A percentile compares a stretch with the other conserved stretches of the same genome.
Conservation (phyloP, 2,329 filamentous ascomycete species). For the Cladosporium phlei region DNA sequence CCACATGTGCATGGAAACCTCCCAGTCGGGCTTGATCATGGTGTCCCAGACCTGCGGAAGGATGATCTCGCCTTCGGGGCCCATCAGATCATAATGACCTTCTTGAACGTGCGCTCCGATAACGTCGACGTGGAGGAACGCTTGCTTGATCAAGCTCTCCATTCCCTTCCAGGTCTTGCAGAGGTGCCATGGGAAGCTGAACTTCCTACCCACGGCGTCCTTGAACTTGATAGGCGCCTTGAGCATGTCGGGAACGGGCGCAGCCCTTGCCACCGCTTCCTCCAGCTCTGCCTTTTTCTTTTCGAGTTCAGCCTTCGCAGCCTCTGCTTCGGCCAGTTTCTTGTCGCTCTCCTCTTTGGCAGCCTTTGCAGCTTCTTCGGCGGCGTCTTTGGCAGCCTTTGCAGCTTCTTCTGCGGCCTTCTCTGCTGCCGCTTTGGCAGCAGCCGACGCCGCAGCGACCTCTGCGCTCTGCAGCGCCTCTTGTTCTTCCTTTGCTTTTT, state of each 20-base stretch:
- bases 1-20: slow-evolving; percentile 48
- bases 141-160: slow-evolving; percentile 47
- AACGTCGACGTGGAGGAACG: slow-evolving; percentile 44
- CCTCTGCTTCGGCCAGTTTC: slow-evolving; percentile 51
- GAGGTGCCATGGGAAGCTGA: slow-evolving; percentile 82
- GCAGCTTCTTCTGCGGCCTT: slow-evolving; percentile 44
- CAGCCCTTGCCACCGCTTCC: slow-evolving; percentile 44
- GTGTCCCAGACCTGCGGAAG: slow-evolving; percentile 47
- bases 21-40: slow-evolving; percentile 45
- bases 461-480: slow-evolving; percentile 27
- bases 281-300: slow-evolving; percentile 46
- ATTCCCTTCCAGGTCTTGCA: slow-evolving; percentile 62
- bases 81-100: slow-evolving; percentile 45
- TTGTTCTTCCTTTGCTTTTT: slow-evolving; percentile 29
- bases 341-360: slow-evolving; percentile 44
- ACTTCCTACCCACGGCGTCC: slow-evolving; percentile 85
- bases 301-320: slow-evolving; percentile 48
- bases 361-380: slow-evolving; percentile 47
- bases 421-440: slow-evolving; percentile 42
- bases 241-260: slow-evolving; percentile 48
- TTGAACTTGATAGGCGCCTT: slow-evolving; percentile 82
- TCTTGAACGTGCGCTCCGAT: slow-evolving; percentile 43
- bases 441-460: slow-evolving; percentile 25
- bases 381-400: slow-evolving; percentile 37
- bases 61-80: slow-evolving; percentile 47